These are phyloP conservation scores for Ceratocystis harringtonii DNA, from an alignment of 2,329 filamentous ascomycete species.

Conservation along the genomic window DNA sequence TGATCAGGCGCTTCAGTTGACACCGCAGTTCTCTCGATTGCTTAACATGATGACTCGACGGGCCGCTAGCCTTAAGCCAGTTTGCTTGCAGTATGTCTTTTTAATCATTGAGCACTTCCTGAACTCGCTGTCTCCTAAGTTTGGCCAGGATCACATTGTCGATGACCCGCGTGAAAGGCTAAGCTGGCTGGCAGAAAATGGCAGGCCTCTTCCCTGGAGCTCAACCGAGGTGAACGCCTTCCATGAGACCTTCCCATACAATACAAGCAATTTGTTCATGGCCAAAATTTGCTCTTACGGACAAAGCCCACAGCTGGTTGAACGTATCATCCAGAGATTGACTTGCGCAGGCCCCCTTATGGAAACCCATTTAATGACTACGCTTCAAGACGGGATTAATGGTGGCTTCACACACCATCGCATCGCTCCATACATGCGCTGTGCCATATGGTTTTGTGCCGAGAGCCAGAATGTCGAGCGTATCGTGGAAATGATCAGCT, in stretches of 20 bases:
- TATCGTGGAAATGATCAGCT: conserved; percentile 28
- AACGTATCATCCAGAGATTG: conserved; percentile 42
- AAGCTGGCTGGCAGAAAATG: conserved; percentile 22
- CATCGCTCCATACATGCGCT: conserved; percentile 43
- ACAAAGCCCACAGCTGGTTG: conserved; percentile 37
- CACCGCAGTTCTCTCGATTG: conserved; percentile 41
- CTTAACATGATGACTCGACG: conserved; percentile 37
- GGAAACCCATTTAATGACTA: conserved; percentile 37
- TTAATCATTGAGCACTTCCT: conserved; percentile 27
- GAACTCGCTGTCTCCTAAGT: conserved; percentile 28
- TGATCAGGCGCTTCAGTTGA: conserved; percentile 38
- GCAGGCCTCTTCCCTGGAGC: conserved; percentile 31
- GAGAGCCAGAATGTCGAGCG: conserved; percentile 25
- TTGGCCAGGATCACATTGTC: conserved; percentile 26
- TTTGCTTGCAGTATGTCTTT: background rate
- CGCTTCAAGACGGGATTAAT: conserved; percentile 39
- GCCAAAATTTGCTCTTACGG: conserved; percentile 51
- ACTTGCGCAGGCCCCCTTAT: conserved; percentile 37
- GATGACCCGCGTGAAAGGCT: conserved; percentile 30
- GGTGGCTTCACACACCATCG: conserved; percentile 32
- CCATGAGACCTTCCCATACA: conserved; percentile 27
- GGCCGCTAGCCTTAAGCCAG: conserved; percentile 21
- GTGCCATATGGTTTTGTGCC: conserved; percentile 39
- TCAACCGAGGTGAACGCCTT: conserved; percentile 33
- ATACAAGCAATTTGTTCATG: conserved; percentile 38